Evolutionary conservation across 345 rosid species (phyloP).

Genomic region (Pistacia integerrima): DNA sequence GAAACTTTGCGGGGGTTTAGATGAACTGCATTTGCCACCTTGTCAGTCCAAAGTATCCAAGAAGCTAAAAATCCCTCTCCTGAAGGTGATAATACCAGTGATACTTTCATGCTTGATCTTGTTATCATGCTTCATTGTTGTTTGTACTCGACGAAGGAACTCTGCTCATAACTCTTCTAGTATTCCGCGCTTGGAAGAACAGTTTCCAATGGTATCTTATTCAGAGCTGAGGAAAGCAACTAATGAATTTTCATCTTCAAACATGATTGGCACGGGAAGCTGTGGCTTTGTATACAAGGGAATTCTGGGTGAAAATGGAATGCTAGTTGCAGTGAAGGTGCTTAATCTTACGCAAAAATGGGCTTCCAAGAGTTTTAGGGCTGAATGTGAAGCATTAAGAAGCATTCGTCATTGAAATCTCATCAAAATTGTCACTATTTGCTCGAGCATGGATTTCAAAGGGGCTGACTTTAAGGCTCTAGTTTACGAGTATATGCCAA

Average conservation of each 20-base stretch:
- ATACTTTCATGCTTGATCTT: not conserved
- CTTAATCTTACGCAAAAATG: constrained; percentile 20
- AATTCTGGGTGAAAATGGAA: constrained; percentile 12
- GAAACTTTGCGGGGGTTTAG: constrained; percentile 17
- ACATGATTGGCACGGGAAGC: constrained; percentile 29
- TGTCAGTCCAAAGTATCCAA: constrained; percentile 8
- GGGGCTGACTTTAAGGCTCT: constrained; percentile 30
- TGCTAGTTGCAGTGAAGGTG: constrained; percentile 28
- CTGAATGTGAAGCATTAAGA: constrained; percentile 25
- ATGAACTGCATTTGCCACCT: constrained; percentile 12
- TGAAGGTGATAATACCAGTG: not conserved
- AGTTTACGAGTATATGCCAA: constrained; percentile 27
- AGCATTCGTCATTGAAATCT: constrained; percentile 26
- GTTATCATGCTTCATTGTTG: not conserved
- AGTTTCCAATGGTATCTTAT: constrained; percentile 1
- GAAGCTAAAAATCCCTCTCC: not conserved
- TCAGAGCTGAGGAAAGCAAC: not conserved
- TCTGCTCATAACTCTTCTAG: not conserved
- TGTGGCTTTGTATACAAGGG: constrained; percentile 29
- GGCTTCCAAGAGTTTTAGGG: constrained; percentile 24
- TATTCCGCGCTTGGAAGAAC: not conserved
- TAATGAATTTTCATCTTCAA: constrained; percentile 17
- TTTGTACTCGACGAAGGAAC: not conserved
- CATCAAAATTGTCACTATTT: constrained; percentile 18
- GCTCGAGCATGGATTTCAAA: constrained; percentile 25